phyloP scores from a whole-genome alignment of 2,329 filamentous ascomycete species.

The Pseudonectria foliicola region DNA sequence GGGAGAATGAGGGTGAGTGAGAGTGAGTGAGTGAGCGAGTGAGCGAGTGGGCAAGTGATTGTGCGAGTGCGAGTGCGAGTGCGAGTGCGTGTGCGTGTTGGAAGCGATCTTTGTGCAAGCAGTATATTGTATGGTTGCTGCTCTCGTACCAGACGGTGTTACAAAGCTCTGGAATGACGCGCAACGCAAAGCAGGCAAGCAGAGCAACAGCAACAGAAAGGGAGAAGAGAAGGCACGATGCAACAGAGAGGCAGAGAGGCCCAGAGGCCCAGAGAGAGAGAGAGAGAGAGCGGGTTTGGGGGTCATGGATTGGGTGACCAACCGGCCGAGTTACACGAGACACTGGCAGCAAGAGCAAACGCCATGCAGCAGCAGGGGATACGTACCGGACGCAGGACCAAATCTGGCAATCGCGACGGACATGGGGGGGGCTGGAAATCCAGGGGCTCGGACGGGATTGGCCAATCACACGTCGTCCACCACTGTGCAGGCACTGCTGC shows the following conservation, averaged over 20 bases:
- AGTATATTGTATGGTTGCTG: slow-evolving; percentile 17
- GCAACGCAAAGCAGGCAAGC: slow-evolving; percentile 14
- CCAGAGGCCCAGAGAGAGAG: slow-evolving; percentile 9
- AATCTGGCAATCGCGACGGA: not conserved
- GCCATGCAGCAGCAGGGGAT: too few relatives aligned
- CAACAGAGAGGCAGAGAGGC: too few relatives aligned
- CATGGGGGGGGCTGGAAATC: slow-evolving; percentile 1
- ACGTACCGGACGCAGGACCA: too few relatives aligned
- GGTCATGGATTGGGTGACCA: too few relatives aligned
- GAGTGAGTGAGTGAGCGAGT: slow-evolving; percentile 11
- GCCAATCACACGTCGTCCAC: not conserved
- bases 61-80: slow-evolving; percentile 7
- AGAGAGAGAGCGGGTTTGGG: slow-evolving; percentile 10
- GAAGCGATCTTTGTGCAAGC: slow-evolving; percentile 9
- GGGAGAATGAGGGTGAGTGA: slow-evolving; percentile 10
- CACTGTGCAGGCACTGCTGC: not conserved
- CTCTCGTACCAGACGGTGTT: slow-evolving; percentile 28
- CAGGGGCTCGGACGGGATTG: not conserved
- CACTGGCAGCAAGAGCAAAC: too few relatives aligned
- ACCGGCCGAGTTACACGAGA: slow-evolving; percentile 2
- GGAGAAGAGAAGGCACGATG: slow-evolving; percentile 8
- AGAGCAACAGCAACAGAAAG: slow-evolving; percentile 10
- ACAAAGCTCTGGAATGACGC: slow-evolving; percentile 24
- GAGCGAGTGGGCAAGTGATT: too few relatives aligned
- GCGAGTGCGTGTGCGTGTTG: too few relatives aligned